Percentiles rank a stretch among this genome's conserved stretches.
Evolutionary conservation across 2,329 filamentous ascomycete genomes (phyloP).

Genomic region (Neopestalotiopsis sp.): DNA sequence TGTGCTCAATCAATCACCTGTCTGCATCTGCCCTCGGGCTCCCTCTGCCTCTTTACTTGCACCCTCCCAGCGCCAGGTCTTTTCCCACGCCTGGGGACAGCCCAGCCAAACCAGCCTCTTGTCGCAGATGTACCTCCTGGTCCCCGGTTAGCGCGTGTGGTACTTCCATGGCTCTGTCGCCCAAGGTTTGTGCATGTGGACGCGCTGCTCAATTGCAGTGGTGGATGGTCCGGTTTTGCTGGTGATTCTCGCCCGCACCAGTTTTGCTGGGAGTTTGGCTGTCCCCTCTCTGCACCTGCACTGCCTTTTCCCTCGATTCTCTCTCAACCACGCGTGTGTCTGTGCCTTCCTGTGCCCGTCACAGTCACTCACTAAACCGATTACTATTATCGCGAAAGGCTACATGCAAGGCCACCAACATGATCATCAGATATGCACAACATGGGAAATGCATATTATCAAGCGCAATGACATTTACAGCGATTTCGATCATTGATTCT

Average conservation of each 20-base stretch:
- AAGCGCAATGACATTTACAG: no score
- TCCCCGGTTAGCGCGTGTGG: slow-evolving; percentile 35
- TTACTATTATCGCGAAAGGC: slow-evolving; percentile 17
- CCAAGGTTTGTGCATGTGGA: slow-evolving; percentile 11
- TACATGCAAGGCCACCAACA: no score
- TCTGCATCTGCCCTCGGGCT: slow-evolving; percentile 19
- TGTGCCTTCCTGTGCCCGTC: neutral
- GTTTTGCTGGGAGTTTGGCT: slow-evolving; percentile 35
- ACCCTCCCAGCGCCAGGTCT: slow-evolving; percentile 24
- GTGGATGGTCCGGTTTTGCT: slow-evolving; percentile 23
- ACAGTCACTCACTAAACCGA: neutral
- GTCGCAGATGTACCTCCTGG: slow-evolving; percentile 33
- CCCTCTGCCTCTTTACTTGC: slow-evolving; percentile 23
- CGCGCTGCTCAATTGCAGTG: neutral
- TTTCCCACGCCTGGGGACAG: slow-evolving; percentile 20
- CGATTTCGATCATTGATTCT: no score
- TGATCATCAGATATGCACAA: no score
- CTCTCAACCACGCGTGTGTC: slow-evolving; percentile 10
- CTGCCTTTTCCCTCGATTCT: slow-evolving; percentile 24
- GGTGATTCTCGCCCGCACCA: slow-evolving; percentile 37
- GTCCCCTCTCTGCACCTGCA: slow-evolving; percentile 12
- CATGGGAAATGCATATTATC: no score
- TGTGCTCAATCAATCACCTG: slow-evolving; percentile 23
- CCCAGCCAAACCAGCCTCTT: slow-evolving; percentile 3
- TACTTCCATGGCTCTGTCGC: slow-evolving; percentile 26